Evolutionary conservation across 805 yeast species (phyloP).

Genomic region (Wickerhamomyces chambardii): DNA sequence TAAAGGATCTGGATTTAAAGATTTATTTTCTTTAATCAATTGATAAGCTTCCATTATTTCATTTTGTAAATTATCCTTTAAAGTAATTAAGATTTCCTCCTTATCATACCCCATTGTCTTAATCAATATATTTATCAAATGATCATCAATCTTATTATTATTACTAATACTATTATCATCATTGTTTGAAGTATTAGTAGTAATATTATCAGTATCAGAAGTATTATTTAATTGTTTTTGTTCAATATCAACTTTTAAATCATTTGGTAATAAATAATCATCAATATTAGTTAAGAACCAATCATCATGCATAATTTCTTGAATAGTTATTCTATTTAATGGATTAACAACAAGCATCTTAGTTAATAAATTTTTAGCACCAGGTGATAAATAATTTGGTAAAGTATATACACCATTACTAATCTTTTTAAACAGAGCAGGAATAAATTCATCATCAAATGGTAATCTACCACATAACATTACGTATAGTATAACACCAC

Average conservation of each 20-base stretch:
- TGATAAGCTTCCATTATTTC: conserved; percentile 85
- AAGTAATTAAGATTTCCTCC: conserved; percentile 73
- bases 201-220: no score
- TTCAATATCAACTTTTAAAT: no score
- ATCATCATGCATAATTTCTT: conserved; percentile 86
- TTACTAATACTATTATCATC: no score
- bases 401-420: conserved; percentile 87
- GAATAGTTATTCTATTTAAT: conserved; percentile 84
- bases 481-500: conserved; percentile 91
- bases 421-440: conserved; percentile 87
- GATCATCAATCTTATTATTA: conserved; percentile 64
- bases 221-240: conserved; percentile 21
- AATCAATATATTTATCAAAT: conserved; percentile 64
- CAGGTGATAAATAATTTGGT: conserved; percentile 78
- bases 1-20: conserved; percentile 43
- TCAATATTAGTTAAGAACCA: conserved; percentile 85
- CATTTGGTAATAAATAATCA: conserved; percentile 59
- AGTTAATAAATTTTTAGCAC: conserved; percentile 76
- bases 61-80: conserved; percentile 47
- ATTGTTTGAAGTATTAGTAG: no score
- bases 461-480: conserved; percentile 96
- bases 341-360: conserved; percentile 95
- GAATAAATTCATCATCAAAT: conserved; percentile 93
- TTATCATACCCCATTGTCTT: conserved; percentile 84
- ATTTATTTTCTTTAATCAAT: conserved; percentile 72